Evolutionary conservation across 2,329 filamentous ascomycete genomes (phyloP).

Genomic region (Calonectria pteridis): DNA sequence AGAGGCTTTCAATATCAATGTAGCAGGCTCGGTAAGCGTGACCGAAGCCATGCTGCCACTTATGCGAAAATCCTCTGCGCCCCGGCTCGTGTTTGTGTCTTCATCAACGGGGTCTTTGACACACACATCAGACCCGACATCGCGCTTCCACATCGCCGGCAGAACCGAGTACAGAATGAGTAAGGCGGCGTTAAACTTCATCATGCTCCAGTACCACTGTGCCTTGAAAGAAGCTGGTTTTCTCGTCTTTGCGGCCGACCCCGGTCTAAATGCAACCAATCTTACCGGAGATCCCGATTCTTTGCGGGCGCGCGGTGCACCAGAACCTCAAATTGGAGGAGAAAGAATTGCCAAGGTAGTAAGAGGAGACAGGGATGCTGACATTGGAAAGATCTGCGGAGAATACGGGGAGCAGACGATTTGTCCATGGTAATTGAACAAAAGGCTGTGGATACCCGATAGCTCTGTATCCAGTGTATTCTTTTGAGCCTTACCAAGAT

Average conservation of each 20-base stretch:
- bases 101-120: constrained; percentile 18
- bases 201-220: constrained; percentile 22
- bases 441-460: background rate
- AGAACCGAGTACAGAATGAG: constrained; percentile 22
- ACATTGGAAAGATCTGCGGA: constrained; percentile 16
- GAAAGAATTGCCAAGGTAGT: constrained; percentile 23
- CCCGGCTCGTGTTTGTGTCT: constrained; percentile 19
- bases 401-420: constrained; percentile 5
- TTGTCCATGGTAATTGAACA: constrained; percentile 13
- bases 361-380: constrained; percentile 17
- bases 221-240: constrained; percentile 18
- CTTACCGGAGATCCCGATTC: constrained; percentile 11
- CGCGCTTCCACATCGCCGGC: background rate
- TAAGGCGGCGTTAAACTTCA: constrained; percentile 21
- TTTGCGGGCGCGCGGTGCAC: constrained; percentile 16
- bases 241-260: constrained; percentile 19
- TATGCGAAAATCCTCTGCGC: background rate
- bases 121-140: constrained; percentile 9
- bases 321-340: constrained; percentile 16
- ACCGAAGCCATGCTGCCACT: constrained; percentile 22
- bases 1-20: constrained; percentile 5
- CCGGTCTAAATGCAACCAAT: constrained; percentile 20
- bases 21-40: constrained; percentile 11
- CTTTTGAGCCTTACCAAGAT: background rate
- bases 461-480: background rate